These are phyloP conservation scores for Tuber umbilicatum DNA, from an alignment of 495 filamentous ascomycete genomes.

Conservation along the genomic window DNA sequence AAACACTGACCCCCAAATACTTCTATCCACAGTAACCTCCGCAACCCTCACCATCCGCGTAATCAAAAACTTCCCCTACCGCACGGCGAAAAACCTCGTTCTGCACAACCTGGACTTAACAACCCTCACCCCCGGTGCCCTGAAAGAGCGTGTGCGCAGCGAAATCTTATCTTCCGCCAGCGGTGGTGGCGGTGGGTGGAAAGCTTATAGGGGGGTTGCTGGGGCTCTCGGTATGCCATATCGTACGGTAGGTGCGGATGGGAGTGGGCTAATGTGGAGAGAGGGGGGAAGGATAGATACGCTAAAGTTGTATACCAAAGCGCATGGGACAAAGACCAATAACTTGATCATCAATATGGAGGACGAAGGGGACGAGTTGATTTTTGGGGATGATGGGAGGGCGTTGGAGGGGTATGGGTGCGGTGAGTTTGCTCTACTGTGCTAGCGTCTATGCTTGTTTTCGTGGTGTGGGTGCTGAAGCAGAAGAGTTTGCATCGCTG, in stretches of 20 bases:
- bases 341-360: slow-evolving; percentile 44
- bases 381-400: slow-evolving; percentile 33
- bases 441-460: neutral
- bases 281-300: slow-evolving; percentile 24
- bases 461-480: neutral
- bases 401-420: slow-evolving; percentile 39
- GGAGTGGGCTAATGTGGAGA: slow-evolving; percentile 4
- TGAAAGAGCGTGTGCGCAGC: slow-evolving; percentile 31
- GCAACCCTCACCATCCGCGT: slow-evolving; percentile 42
- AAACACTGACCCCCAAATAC: too few species aligned
- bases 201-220: slow-evolving; percentile 36
- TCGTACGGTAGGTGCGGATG: neutral
- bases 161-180: slow-evolving; percentile 7
- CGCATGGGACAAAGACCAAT: slow-evolving; percentile 42
- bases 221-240: slow-evolving; percentile 15
- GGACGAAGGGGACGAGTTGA: slow-evolving; percentile 32
- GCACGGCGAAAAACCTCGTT: slow-evolving; percentile 38
- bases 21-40: slow-evolving; percentile 26
- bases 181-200: slow-evolving; percentile 35
- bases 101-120: slow-evolving; percentile 40
- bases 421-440: slow-evolving; percentile 17
- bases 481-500: neutral
- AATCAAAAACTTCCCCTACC: slow-evolving; percentile 43
- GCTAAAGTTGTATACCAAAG: slow-evolving; percentile 42
- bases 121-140: slow-evolving; percentile 34